Base-by-base conservation (phyloP, 1,284 basidiomycete species). In the Gymnopus androsaceus region DNA sequence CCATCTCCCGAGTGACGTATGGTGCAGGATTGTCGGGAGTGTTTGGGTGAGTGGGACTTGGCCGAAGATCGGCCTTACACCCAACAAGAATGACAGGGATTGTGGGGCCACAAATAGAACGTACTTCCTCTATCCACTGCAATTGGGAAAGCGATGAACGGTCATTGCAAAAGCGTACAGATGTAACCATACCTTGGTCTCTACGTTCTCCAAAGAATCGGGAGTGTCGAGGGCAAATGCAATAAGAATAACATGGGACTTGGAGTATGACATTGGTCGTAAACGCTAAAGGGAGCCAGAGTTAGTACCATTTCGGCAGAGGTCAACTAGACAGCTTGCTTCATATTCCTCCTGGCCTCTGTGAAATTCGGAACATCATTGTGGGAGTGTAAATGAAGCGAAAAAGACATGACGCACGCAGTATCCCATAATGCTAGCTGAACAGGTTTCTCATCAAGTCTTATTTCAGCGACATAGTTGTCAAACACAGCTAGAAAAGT, bases 391-490 rank as follows among this genome's bases (percentile, higher is more conserved):
- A 56, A 57, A 56, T 23, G 41, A 40, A 60, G 63, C 51, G 15
- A 28, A 7, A 44, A 46, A 49, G 44, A 55, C 28, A 47, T 21
- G 56, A 85, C 91, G 73, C 70, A 94, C 94, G 95, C 95, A 56
- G 95, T 98, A 81, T 98, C 95, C 95, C 95, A 98, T 34, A 98
- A 75, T 38, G 95, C 95, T 55, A 98, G 76, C 71, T 98, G 95
- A 21, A 98, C 92, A 40, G 95, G 92, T 73, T 98, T 98, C 62
- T 95, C 95, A 72, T 99, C 96, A 54, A 98, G 79, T 65, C 94
- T 82, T 67, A 99, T 97, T 77, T 98, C 96, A 45, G 96, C 95
- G 59, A 98, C 95, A 73, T 98, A 99, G 72, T 98, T 99, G 76
- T 97, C 95, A 67, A 97, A 97, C 54, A 97, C 94, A 55, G 94